Conservation (phyloP, 1,284 basidiomycete species). For the Lignosus rhinocerotis region DNA sequence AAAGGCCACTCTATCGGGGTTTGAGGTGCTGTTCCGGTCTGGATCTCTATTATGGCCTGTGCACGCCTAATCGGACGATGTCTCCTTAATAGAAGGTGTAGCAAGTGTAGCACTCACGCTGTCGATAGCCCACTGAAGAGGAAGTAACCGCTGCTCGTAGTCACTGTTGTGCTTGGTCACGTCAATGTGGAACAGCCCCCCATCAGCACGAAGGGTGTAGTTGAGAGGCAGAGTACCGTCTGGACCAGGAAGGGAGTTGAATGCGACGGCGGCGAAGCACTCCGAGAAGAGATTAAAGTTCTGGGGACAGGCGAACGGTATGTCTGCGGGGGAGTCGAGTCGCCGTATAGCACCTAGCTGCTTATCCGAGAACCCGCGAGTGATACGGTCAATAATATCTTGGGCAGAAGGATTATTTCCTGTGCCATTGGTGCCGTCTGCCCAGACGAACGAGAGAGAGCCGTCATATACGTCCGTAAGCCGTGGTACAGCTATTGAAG, state of each 20-base stretch:
- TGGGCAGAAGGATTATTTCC: constrained; percentile 47
- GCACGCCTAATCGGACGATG: neutral
- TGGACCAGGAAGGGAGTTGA: constrained; percentile 54
- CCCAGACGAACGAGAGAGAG: constrained; percentile 60
- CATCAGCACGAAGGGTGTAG: constrained; percentile 73
- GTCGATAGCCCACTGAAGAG: constrained; percentile 79
- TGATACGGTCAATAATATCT: constrained; percentile 59
- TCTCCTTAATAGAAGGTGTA: neutral
- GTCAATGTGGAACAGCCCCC: constrained; percentile 63
- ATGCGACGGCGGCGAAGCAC: constrained; percentile 73
- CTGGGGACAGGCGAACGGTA: constrained; percentile 63
- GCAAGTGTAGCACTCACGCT: constrained; percentile 46
- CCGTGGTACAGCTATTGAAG: constrained; percentile 49
- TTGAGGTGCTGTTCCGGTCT: constrained; percentile 51
- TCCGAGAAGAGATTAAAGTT: constrained; percentile 72
- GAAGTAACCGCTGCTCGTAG: constrained; percentile 67
- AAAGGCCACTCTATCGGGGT: constrained; percentile 74
- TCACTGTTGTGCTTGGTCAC: constrained; percentile 67
- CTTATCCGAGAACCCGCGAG: constrained; percentile 44
- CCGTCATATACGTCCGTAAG: constrained; percentile 53
- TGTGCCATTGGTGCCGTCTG: constrained; percentile 57
- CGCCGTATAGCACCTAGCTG: constrained; percentile 50
- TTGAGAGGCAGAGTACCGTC: constrained; percentile 47
- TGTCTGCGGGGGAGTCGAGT: constrained; percentile 47
- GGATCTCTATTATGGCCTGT: constrained; percentile 67